Percentiles rank a stretch among this genome's conserved stretches.
These are phyloP conservation scores for Tetrahymena elliotti DNA, from an alignment of 73 alveolate species.

Conservation along the genomic window DNA sequence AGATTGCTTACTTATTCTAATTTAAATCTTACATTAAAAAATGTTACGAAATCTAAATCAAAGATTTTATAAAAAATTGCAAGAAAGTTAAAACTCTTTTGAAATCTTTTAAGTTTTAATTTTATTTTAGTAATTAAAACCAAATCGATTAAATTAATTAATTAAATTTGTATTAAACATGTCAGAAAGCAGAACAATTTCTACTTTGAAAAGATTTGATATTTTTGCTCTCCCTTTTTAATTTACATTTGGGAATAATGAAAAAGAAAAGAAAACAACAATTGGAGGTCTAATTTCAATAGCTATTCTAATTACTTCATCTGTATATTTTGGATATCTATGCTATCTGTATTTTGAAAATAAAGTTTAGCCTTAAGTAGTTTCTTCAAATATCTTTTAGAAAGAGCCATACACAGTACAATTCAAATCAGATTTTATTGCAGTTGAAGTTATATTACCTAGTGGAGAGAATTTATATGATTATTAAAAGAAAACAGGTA, in stretches of 20 bases:
- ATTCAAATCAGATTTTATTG: background rate
- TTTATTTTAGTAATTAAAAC: too few species aligned
- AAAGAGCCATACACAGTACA: background rate
- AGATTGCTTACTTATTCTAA: too few species aligned
- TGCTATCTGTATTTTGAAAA: background rate
- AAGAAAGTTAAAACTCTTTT: too few species aligned
- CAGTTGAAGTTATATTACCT: background rate
- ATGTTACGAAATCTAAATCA: too few species aligned
- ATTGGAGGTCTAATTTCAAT: background rate
- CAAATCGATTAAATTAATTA: too few species aligned
- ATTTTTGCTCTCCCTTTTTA: background rate
- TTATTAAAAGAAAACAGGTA: background rate
- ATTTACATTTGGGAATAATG: background rate
- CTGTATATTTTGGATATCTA: background rate
- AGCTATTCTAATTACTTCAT: background rate
- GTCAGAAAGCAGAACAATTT: background rate
- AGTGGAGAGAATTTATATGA: background rate
- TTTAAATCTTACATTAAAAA: too few species aligned
- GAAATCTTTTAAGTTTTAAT: too few species aligned
- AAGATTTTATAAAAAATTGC: too few species aligned
- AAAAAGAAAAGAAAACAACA: background rate
- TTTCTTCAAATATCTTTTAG: background rate
- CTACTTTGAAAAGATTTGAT: background rate
- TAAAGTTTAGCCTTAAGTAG: background rate
- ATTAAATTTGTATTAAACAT: background rate